Conservation (phyloP, 2,329 filamentous ascomycete genomes). For the Aureobasidium sp. region DNA sequence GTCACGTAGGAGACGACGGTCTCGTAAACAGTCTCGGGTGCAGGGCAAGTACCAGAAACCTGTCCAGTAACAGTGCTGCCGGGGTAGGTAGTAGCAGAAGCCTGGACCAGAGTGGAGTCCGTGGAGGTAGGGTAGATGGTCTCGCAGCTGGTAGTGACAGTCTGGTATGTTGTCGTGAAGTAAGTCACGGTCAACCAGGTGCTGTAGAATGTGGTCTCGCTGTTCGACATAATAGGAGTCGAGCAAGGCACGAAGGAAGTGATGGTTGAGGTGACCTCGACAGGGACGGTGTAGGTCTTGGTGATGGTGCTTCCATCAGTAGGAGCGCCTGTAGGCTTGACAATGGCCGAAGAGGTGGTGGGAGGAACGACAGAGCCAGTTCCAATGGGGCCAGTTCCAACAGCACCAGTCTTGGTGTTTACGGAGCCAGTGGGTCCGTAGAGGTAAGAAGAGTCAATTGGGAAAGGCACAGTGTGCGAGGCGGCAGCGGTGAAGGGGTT, state of each 20-base stretch:
- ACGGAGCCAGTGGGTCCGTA: background rate
- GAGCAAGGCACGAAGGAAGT: slow-evolving; percentile 33
- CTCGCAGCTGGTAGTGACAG: slow-evolving; percentile 20
- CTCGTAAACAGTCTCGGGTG: slow-evolving; percentile 15
- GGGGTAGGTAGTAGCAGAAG: background rate
- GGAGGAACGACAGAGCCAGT: slow-evolving; percentile 14
- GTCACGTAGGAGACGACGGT: slow-evolving; percentile 13
- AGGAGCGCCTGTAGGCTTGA: background rate
- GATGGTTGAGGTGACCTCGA: slow-evolving; percentile 29
- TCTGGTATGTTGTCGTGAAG: slow-evolving; percentile 27
- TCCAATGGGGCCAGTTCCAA: background rate
- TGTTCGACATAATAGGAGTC: slow-evolving; percentile 30
- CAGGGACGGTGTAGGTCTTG: slow-evolving; percentile 19
- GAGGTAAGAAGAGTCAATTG: background rate
- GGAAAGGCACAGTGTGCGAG: background rate
- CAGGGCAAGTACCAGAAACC: slow-evolving; percentile 9
- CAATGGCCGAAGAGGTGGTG: slow-evolving; percentile 7
- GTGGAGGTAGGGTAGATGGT: slow-evolving; percentile 14
- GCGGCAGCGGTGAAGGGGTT: slow-evolving; percentile 11
- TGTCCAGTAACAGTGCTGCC: background rate
- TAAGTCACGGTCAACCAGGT: slow-evolving; percentile 34
- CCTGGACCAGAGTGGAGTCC: background rate
- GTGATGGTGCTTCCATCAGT: background rate
- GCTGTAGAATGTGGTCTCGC: slow-evolving; percentile 29
- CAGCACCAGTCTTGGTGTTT: background rate